Base-by-base conservation (phyloP, 1,284 basidiomycete species). In the Neotropicomus parvogracilis region DNA sequence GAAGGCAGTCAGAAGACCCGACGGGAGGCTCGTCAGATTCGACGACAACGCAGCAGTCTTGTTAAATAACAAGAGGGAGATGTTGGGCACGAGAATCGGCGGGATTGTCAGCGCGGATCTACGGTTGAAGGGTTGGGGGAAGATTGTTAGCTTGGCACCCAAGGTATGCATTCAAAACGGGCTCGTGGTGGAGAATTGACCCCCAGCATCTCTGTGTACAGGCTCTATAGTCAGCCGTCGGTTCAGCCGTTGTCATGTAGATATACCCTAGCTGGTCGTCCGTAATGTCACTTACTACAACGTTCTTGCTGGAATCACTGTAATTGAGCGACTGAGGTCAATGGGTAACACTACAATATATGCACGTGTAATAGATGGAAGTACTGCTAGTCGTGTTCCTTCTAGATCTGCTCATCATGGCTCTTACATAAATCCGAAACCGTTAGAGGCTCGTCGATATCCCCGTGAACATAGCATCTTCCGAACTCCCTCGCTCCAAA, bases 31-130 rank as follows among this genome's bases (percentile, higher is more conserved):
- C 55, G 77, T 95, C 60, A 81, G 91, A 42, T 99, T 99, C 70
- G 97, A 99, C 71, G 97, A 99, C 77, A 98, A 98, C 64, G 97
- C 97, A 0, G 95, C 87, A 28, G 94, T 99, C 1, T 73, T 99
- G 26, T 70, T 99, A 52, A 99, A 99, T 71, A 92, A 92, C 75
- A 98, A 97, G 74, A 83, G 88, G 59, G 95, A 99, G 71, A 93
- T 98, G 85, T 68, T 98, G 52, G 95, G 94, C 7, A 97, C 95
- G 50, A 83, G 95, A 60, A 92, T 99, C 55, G 89, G 88, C 61
- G 94, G 95, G 0, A 86, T 95, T 33, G 95, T 98, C 16, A 93
- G 90, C 52, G 86, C 88, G 4, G 95, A 97, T 63, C 68, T 98
- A 62, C 78, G 93, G 56, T 80, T 88, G 71, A 91, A 88, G 65